These are phyloP conservation scores for Kalaharituber pfeilii DNA, from an alignment of 2,329 filamentous ascomycete species.

Conservation along the genomic window DNA sequence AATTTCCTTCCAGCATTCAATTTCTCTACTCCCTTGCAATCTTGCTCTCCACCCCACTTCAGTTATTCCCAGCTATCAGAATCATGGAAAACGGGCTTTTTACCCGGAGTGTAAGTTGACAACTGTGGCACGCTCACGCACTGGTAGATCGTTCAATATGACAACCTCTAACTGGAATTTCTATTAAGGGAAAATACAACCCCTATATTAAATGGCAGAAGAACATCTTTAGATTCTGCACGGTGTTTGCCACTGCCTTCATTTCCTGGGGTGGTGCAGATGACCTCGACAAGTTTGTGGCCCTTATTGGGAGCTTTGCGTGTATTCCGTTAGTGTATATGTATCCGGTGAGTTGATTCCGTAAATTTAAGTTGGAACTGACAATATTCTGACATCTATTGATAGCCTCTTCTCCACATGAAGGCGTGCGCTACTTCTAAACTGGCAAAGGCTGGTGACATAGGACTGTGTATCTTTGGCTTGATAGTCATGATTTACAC, in stretches of 20 bases:
- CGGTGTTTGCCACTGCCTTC: slow-evolving; percentile 68
- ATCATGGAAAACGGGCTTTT: slow-evolving; percentile 33
- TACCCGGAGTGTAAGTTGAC: slow-evolving; percentile 9
- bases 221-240: slow-evolving; percentile 86
- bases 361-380: slow-evolving; percentile 19
- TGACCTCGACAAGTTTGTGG: slow-evolving; percentile 92
- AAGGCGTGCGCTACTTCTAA: slow-evolving; percentile 45
- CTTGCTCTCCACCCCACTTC: slow-evolving; percentile 78
- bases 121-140: slow-evolving; percentile 7
- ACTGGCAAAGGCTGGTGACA: slow-evolving; percentile 52
- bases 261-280: slow-evolving; percentile 87
- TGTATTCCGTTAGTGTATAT: slow-evolving; percentile 95
- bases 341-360: slow-evolving; percentile 59
- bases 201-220: slow-evolving; percentile 99
- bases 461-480: slow-evolving; percentile 64
- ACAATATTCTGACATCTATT: slow-evolving; percentile 33
- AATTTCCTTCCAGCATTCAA: slow-evolving; percentile 44
- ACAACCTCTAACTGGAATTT: too few species aligned
- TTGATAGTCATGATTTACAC: slow-evolving; percentile 82
- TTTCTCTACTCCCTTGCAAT: slow-evolving; percentile 98
- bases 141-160: too few species aligned
- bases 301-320: slow-evolving; percentile 89
- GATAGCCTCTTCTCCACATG: slow-evolving; percentile 54
- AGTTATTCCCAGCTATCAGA: slow-evolving; percentile 94
- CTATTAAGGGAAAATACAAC: slow-evolving; percentile 64